Evolutionary conservation across 2,329 filamentous ascomycete species (phyloP).

Genomic region (Pseudopithomyces chartarum): DNA sequence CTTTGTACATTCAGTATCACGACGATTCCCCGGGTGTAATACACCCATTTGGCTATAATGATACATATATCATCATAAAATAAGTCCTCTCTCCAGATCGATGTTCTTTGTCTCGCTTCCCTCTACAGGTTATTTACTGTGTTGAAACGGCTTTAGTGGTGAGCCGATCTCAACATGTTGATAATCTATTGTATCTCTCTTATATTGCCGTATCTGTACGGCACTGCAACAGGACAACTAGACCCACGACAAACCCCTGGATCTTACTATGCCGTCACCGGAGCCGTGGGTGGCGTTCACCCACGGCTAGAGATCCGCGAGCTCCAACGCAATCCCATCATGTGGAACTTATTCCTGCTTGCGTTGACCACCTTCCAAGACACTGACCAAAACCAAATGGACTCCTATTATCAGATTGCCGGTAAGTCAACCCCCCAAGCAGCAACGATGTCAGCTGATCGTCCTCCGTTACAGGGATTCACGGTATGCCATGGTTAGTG

Average conservation of each 20-base stretch:
- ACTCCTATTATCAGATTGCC: constrained; percentile 77
- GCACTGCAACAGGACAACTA: not conserved
- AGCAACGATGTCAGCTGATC: not conserved
- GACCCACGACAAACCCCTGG: constrained; percentile 10
- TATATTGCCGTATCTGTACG: not conserved
- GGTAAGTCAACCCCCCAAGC: constrained; percentile 53
- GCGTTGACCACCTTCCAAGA: constrained; percentile 72
- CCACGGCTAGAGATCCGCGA: constrained; percentile 68
- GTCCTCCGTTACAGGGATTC: constrained; percentile 16
- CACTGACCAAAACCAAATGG: constrained; percentile 62
- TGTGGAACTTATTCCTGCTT: constrained; percentile 76
- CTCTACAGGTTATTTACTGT: not conserved
- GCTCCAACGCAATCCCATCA: constrained; percentile 56
- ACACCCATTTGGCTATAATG: not conserved
- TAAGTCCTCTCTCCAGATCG: not conserved
- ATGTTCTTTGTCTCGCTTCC: not conserved
- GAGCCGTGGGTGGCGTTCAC: constrained; percentile 25
- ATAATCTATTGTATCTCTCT: not conserved
- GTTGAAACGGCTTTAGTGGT: no score
- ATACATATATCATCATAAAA: not conserved
- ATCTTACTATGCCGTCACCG: constrained; percentile 12
- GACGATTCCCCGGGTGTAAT: not conserved
- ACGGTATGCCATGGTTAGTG: constrained; percentile 20
- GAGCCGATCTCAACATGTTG: not conserved
- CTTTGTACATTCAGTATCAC: not conserved